Conservation (phyloP, 805 yeast genomes). For the Teunomyces cretensis region DNA sequence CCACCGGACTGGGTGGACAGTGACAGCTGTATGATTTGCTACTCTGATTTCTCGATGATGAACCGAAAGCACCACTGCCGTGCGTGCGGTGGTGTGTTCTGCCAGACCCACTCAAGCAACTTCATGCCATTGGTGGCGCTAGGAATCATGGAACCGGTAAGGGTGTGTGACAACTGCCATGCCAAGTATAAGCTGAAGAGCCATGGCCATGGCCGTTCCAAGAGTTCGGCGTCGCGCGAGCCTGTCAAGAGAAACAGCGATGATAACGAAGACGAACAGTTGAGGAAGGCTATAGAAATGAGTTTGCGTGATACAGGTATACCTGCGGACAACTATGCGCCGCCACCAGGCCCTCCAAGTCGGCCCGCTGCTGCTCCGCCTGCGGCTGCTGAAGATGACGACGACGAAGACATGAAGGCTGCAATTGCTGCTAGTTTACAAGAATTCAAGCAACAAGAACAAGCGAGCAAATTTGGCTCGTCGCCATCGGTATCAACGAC, state of each 20-base stretch:
- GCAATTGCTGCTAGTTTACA: constrained; percentile 90
- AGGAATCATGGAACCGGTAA: constrained; percentile 84
- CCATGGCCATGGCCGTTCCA: constrained; percentile 8
- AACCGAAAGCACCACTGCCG: constrained; percentile 96
- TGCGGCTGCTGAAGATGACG: constrained; percentile 57
- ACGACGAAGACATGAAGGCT: constrained; percentile 81
- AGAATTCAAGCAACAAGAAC: constrained; percentile 54
- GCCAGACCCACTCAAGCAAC: constrained; percentile 82
- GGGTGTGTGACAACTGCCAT: constrained; percentile 91
- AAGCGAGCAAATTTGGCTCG: constrained; percentile 1
- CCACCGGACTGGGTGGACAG: constrained; percentile 99
- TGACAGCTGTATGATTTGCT: constrained; percentile 93
- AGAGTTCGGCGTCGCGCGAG: background rate
- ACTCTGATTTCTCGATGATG: constrained; percentile 71
- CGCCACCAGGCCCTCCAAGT: constrained; percentile 24
- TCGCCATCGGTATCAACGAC: constrained; percentile 6
- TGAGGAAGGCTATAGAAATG: constrained; percentile 73
- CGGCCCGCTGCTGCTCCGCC: constrained; percentile 12
- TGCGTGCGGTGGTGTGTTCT: constrained; percentile 93
- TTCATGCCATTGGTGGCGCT: constrained; percentile 70
- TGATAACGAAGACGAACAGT: constrained; percentile 71
- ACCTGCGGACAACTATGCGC: constrained; percentile 6
- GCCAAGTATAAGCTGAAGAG: constrained; percentile 48
- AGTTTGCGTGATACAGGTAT: constrained; percentile 54
- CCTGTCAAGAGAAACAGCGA: constrained; percentile 14